These are phyloP conservation scores for Endocladia muricata DNA, from an alignment of 31 red algal genomes.

Conservation along the genomic window DNA sequence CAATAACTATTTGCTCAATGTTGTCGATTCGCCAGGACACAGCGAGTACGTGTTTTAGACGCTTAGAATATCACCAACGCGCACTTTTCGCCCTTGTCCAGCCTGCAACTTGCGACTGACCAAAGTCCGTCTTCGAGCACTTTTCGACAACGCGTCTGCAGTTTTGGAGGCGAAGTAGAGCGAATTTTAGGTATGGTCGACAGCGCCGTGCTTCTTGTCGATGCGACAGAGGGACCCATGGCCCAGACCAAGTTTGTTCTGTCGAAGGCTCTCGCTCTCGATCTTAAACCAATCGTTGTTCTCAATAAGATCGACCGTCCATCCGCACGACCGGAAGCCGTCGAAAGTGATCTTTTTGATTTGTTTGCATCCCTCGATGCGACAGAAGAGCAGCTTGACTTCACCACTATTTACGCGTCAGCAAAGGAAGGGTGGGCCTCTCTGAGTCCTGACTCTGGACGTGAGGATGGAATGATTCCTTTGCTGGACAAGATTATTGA, in stretches of 20 bases:
- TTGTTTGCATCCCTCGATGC: conserved; percentile 87
- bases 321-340: conserved; percentile 51
- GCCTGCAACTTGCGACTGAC: not conserved
- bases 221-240: conserved; percentile 92
- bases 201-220: conserved; percentile 82
- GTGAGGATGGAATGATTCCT: conserved; percentile 45
- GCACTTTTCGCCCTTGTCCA: not conserved
- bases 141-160: not conserved
- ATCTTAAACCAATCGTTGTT: conserved; percentile 84
- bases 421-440: conserved; percentile 77
- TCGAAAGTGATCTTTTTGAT: conserved; percentile 84
- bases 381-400: conserved; percentile 85
- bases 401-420: conserved; percentile 81
- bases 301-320: conserved; percentile 92
- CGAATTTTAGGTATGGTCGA: conserved; percentile 88
- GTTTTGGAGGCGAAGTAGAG: conserved; percentile 91
- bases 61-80: not conserved
- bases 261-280: conserved; percentile 75
- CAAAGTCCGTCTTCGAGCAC: not conserved
- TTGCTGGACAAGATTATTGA: conserved; percentile 80
- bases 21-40: conserved; percentile 93
- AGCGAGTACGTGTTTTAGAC: conserved; percentile 50
- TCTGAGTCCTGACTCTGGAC: conserved; percentile 25
- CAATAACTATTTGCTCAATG: conserved; percentile 64
- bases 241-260: conserved; percentile 95